Evolutionary conservation across 257 asterid species (phyloP), one percentile per base, ranked within the genome.

Genomic region (Capsicum baccatum): DNA sequence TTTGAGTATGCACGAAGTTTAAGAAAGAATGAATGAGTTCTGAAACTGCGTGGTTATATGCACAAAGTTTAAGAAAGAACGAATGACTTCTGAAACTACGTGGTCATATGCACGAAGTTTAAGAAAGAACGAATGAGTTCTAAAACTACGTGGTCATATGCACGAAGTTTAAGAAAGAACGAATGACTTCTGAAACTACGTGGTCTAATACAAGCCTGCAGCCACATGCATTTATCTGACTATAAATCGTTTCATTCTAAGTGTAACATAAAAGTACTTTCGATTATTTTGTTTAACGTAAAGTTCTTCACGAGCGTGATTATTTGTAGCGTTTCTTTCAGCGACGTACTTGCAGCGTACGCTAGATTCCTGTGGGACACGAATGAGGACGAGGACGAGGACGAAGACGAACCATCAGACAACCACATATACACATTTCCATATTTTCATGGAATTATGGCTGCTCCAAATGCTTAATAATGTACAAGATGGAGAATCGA

Each of bases 291-390:
- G 44, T 39, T 39, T 39, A 39, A 39, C 44, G 5, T 39, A 39
- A 50, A 50, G 55, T 50, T 50, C 3, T 50, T 50, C 55, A 50
- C 8, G 55, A 50, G 12, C 9, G 55, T 50, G 55, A 50, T 1
- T 50, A 50, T 10, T 5, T 64, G 59, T 13, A 9, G 44, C 14
- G 12, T 44, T 71, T 71, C 54, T 87, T 85, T 67, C 92, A 96
- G 98, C 85, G 56, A 92, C 87, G 91, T 94, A 83, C 97, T 88
- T 79, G 97, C 96, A 63, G 94, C 97, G 74, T 91, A 91, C 83
- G 97, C 98, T 42, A 90, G 91, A 83, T 96, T 94, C 84, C 90
- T 96, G 54, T 94, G 97, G 98, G 92, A 91, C 35, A 84, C 89
- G 11, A 97, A 89, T 68, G 94, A 86, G 1, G 98, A 89, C 73